These are phyloP conservation scores for Russula virescens DNA, from an alignment of 768 basidiomycete genomes.

Conservation along the genomic window DNA sequence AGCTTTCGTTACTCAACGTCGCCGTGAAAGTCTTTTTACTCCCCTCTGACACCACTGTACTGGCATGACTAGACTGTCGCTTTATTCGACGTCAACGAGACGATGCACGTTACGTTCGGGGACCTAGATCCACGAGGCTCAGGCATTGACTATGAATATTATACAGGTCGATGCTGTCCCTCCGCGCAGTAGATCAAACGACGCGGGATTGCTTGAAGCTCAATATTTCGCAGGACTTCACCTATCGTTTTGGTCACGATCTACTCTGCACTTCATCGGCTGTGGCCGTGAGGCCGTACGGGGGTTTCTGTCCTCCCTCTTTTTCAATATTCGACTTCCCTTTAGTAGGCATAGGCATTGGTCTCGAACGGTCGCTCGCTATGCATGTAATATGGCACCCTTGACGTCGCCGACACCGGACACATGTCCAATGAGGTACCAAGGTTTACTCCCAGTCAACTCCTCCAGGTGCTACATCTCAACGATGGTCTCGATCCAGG, in stretches of 20 bases:
- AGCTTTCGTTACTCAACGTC: too few species aligned
- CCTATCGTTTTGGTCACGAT: constrained; percentile 82
- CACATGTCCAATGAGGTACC: constrained; percentile 45
- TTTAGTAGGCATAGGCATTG: constrained; percentile 74
- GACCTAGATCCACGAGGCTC: too few species aligned
- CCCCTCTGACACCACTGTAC: too few species aligned
- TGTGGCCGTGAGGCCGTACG: neutral
- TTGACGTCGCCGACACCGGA: constrained; percentile 50
- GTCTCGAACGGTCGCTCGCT: constrained; percentile 73
- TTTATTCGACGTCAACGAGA: too few species aligned
- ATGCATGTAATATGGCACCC: constrained; percentile 65
- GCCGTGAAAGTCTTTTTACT: too few species aligned
- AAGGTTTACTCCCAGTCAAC: constrained; percentile 37
- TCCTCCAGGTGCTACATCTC: constrained; percentile 27
- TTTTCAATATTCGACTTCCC: neutral
- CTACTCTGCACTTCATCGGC: neutral
- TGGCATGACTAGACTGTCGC: too few species aligned
- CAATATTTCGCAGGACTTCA: constrained; percentile 58
- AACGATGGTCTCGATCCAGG: constrained; percentile 33
- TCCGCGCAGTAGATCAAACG: constrained; percentile 50
- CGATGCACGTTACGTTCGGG: too few species aligned
- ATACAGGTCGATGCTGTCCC: constrained; percentile 47
- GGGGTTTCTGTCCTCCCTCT: neutral
- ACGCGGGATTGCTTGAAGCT: constrained; percentile 45
- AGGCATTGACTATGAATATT: constrained; percentile 45